Conservation (phyloP, 768 basidiomycete species). For the Xerocomus brunneocitrinus region DNA sequence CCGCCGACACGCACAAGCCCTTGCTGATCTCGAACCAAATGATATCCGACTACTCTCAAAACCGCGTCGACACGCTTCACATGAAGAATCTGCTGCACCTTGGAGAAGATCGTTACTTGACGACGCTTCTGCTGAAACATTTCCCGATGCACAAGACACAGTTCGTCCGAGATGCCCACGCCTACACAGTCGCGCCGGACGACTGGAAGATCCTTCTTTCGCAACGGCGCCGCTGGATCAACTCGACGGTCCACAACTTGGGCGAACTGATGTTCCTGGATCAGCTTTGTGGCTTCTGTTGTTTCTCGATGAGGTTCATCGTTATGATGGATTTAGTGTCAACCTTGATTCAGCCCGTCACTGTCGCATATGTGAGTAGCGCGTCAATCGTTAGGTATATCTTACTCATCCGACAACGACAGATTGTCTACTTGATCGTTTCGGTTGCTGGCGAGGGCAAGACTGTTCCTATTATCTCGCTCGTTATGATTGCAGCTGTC, state of each 20-base stretch:
- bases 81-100: conserved; percentile 98
- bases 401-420: conserved; percentile 6
- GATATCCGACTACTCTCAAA: conserved; percentile 91
- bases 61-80: conserved; percentile 93
- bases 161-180: conserved; percentile 91
- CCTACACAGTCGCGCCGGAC: conserved; percentile 92
- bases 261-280: conserved; percentile 90
- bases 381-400: background rate
- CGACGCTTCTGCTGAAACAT: conserved; percentile 92
- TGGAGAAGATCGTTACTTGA: conserved; percentile 98
- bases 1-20: conserved; percentile 93
- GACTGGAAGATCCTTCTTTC: conserved; percentile 92
- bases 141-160: conserved; percentile 94
- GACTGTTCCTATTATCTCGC: conserved; percentile 71
- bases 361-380: conserved; percentile 78
- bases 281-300: conserved; percentile 93
- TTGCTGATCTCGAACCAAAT: conserved; percentile 88
- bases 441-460: conserved; percentile 63
- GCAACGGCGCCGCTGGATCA: conserved; percentile 99
- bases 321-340: conserved; percentile 96
- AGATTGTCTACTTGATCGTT: conserved; percentile 89
- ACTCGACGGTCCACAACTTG: conserved; percentile 97
- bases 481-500: conserved; percentile 90
- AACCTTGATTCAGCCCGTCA: conserved; percentile 80
- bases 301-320: conserved; percentile 98